Percentiles rank a stretch among this genome's conserved stretches.
phyloP scores from a whole-genome alignment of 371 early-diverging fungal genomes.

The Nematocida sp. region DNA sequence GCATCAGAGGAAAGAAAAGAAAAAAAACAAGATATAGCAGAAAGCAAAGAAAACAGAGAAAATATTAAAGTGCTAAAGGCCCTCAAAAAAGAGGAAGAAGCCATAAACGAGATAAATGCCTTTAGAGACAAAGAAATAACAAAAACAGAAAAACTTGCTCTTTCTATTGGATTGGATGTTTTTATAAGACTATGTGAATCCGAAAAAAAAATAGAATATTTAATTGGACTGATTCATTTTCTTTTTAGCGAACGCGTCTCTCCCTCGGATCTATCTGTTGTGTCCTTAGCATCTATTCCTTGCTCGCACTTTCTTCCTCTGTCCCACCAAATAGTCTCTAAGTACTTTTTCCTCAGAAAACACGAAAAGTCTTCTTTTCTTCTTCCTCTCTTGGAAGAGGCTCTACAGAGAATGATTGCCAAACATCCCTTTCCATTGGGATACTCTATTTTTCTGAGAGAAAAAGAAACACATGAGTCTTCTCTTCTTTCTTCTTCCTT shows the following conservation, averaged over 20 bases:
- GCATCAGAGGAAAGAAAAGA: background rate
- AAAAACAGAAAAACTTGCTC: slow-evolving; percentile 20
- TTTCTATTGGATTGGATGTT: slow-evolving; percentile 6
- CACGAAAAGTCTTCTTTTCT: background rate
- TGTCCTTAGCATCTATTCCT: slow-evolving; percentile 11
- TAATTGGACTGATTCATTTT: slow-evolving; percentile 42
- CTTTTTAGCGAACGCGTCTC: slow-evolving; percentile 16
- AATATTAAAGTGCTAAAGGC: background rate
- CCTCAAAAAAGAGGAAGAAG: slow-evolving; percentile 32
- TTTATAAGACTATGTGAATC: slow-evolving; percentile 14
- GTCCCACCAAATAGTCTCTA: slow-evolving; percentile 46
- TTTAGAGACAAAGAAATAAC: slow-evolving; percentile 1
- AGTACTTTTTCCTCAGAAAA: slow-evolving; percentile 17
- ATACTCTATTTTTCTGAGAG: slow-evolving; percentile 34
- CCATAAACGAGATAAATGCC: background rate
- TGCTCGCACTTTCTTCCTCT: slow-evolving; percentile 29
- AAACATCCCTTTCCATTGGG: background rate
- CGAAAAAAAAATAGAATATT: background rate
- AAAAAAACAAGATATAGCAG: background rate
- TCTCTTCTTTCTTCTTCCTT: background rate
- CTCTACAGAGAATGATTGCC: background rate
- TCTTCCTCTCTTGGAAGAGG: background rate
- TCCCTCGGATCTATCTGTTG: background rate
- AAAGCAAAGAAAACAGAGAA: background rate
- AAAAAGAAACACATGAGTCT: background rate